Percentiles rank a stretch among this genome's conserved stretches.
These are phyloP conservation scores for Talaromyces pinophilus DNA, from an alignment of 2,329 filamentous ascomycete species.

Conservation along the genomic window DNA sequence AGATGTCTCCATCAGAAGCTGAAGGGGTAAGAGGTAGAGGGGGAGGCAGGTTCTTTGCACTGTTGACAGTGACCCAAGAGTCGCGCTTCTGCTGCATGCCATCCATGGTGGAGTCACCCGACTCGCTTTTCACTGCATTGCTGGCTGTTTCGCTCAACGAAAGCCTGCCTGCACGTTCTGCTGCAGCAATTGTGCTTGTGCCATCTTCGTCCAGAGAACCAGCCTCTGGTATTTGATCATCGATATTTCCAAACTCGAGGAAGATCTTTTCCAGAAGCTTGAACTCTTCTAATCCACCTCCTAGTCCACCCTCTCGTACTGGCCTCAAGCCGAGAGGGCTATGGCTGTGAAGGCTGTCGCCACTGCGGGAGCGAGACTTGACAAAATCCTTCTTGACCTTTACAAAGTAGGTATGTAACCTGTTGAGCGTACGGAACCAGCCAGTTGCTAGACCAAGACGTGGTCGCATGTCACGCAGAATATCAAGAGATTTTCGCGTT, in stretches of 20 bases:
- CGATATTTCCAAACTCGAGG: constrained; percentile 42
- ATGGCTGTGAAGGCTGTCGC: constrained; percentile 32
- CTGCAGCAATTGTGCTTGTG: constrained; percentile 24
- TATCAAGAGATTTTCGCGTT: constrained; percentile 42
- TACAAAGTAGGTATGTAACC: constrained; percentile 44
- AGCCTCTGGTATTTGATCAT: constrained; percentile 42
- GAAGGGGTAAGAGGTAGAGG: constrained; percentile 17
- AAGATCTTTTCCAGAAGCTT: constrained; percentile 46
- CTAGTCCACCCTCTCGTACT: constrained; percentile 36
- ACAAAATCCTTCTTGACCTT: constrained; percentile 42
- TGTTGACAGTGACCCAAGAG: constrained; percentile 46
- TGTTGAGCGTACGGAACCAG: constrained; percentile 49
- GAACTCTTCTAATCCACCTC: constrained; percentile 42
- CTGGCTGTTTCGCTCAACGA: constrained; percentile 43
- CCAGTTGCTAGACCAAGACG: constrained; percentile 44
- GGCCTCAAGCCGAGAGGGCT: constrained; percentile 34
- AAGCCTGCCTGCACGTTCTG: constrained; percentile 25
- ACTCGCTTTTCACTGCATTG: constrained; percentile 44
- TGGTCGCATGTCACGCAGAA: constrained; percentile 44
- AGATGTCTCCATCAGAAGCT: constrained; percentile 9
- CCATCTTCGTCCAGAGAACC: constrained; percentile 37
- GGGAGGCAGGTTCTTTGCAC: constrained; percentile 21
- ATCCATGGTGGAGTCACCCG: constrained; percentile 37
- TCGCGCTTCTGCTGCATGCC: constrained; percentile 39
- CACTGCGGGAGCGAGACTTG: constrained; percentile 37